These are phyloP conservation scores for Thraustotheca clavata DNA, from an alignment of 352 stramenopile genomes.

Conservation along the genomic window DNA sequence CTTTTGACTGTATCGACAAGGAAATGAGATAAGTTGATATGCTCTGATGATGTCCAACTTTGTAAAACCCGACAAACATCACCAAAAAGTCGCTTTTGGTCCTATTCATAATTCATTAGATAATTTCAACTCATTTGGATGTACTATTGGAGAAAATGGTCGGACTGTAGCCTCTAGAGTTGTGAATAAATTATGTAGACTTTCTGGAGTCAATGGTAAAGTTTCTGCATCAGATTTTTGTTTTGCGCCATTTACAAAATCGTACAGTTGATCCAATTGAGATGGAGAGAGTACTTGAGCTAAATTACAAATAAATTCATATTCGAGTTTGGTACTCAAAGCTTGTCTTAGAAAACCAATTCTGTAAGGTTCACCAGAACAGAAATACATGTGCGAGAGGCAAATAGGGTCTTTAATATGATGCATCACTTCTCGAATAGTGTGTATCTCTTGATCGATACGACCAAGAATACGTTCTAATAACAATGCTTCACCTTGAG, in stretches of 20 bases:
- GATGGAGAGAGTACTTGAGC: background rate
- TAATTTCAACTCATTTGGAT: background rate
- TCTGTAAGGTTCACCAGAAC: background rate
- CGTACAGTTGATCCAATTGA: background rate
- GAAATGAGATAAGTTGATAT: background rate
- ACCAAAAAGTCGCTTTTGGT: background rate
- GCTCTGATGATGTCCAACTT: background rate
- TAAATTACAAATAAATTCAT: constrained; percentile 10
- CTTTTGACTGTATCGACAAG: background rate
- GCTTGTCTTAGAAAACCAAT: background rate
- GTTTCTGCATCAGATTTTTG: background rate
- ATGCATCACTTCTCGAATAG: background rate
- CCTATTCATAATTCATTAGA: background rate
- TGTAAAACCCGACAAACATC: background rate
- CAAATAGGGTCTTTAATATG: background rate
- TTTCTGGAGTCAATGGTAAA: background rate
- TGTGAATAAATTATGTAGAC: background rate
- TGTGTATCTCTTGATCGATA: background rate
- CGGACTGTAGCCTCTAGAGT: background rate
- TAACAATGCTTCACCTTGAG: background rate
- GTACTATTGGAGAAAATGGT: background rate
- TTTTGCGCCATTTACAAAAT: background rate
- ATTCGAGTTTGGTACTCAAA: background rate
- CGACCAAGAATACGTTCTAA: background rate
- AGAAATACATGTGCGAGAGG: constrained; percentile 7